Conservation (phyloP, 2,329 filamentous ascomycete species). For the Exophiala aquamarina region DNA sequence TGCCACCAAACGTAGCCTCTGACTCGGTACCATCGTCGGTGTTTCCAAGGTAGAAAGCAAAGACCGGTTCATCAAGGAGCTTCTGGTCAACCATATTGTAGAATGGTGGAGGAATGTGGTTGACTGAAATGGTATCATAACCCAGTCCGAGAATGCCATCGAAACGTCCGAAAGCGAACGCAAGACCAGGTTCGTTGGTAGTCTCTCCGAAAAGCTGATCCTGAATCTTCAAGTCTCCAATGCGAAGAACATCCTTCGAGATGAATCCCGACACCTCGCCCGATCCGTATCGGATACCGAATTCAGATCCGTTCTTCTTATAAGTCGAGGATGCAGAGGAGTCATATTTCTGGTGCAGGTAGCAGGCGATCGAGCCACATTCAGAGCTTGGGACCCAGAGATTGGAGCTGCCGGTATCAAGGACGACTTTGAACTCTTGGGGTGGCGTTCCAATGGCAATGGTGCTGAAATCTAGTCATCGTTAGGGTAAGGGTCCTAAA, state of each 20-base stretch:
- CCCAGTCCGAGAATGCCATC: conserved; percentile 95
- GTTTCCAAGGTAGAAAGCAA: conserved; percentile 92
- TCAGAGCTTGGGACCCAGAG: conserved; percentile 92
- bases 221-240: conserved; percentile 87
- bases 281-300: conserved; percentile 94
- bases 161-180: conserved; percentile 96
- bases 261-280: conserved; percentile 92
- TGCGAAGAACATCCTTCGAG: conserved; percentile 80
- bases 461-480: conserved; percentile 81
- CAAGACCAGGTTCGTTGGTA: conserved; percentile 90
- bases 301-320: conserved; percentile 89
- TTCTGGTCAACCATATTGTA: conserved; percentile 93
- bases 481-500: conserved; percentile 7
- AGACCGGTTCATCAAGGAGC: conserved; percentile 86
- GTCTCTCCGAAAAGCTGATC: conserved; percentile 94
- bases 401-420: conserved; percentile 98
- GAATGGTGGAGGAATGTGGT: conserved; percentile 90
- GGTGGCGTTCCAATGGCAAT: conserved; percentile 89
- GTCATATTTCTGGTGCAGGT: conserved; percentile 95
- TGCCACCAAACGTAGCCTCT: conserved; percentile 84
- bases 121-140: conserved; percentile 96
- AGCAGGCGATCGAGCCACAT: conserved; percentile 96
- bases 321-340: conserved; percentile 84
- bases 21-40: conserved; percentile 71
- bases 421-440: conserved; percentile 95